phyloP scores from a whole-genome alignment of 1,284 basidiomycete species.

The Ceratobasidium sp. region DNA sequence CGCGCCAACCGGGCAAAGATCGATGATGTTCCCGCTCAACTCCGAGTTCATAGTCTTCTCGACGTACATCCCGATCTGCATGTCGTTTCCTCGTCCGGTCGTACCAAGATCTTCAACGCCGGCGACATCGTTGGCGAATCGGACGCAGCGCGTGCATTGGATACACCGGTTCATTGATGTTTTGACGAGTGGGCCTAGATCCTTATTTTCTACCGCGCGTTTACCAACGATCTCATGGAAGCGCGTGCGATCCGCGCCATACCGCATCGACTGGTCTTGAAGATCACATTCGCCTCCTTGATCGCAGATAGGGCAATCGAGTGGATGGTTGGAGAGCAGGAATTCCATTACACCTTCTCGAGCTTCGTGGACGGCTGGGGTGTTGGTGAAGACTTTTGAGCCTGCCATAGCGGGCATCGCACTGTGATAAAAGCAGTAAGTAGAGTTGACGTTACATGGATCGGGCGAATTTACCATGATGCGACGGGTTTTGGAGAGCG shows the following conservation, averaged over 20 bases:
- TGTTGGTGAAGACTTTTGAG: slow-evolving; percentile 95
- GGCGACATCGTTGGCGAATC: slow-evolving; percentile 99
- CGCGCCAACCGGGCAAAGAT: slow-evolving; percentile 97
- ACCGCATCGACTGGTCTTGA: slow-evolving; percentile 99
- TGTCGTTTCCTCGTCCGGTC: slow-evolving; percentile 96
- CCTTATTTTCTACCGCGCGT: slow-evolving; percentile 98
- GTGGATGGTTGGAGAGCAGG: slow-evolving; percentile 95
- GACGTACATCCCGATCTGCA: slow-evolving; percentile 99
- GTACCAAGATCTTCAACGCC: slow-evolving; percentile 98
- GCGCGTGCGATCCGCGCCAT: slow-evolving; percentile 95
- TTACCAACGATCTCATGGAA: slow-evolving; percentile 99
- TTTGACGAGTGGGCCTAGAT: slow-evolving; percentile 98
- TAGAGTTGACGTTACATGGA: slow-evolving; percentile 10
- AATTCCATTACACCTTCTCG: slow-evolving; percentile 99
- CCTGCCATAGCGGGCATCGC: slow-evolving; percentile 99
- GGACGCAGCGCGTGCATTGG: slow-evolving; percentile 98
- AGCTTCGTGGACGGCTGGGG: slow-evolving; percentile 95
- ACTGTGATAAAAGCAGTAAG: slow-evolving; percentile 63
- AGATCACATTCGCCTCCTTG: slow-evolving; percentile 99
- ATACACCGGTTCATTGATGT: slow-evolving; percentile 99
- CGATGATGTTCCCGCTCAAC: slow-evolving; percentile 96
- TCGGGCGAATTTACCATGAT: slow-evolving; percentile 71
- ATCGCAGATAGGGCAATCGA: slow-evolving; percentile 99
- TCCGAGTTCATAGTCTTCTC: slow-evolving; percentile 99
- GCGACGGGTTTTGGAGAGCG: slow-evolving; percentile 94